Conservation (phyloP, 768 basidiomycete genomes). For the Boletus tomentosulus region DNA sequence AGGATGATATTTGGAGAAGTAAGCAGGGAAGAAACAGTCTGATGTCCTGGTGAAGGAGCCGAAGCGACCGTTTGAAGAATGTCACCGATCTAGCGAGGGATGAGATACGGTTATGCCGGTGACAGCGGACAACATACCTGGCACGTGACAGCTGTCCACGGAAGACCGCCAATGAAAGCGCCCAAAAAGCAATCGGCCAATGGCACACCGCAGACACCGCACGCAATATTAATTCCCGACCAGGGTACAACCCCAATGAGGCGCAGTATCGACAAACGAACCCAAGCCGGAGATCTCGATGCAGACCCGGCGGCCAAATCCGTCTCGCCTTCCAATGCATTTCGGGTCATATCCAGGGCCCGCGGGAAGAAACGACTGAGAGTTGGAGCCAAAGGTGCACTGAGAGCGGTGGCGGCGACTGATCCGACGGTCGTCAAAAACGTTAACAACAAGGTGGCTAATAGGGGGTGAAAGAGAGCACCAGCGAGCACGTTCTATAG, state of each 20-base stretch:
- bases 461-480: slow-evolving; percentile 76
- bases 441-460: slow-evolving; percentile 79
- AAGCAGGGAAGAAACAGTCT: slow-evolving; percentile 82
- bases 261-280: slow-evolving; percentile 81
- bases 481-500: slow-evolving; percentile 86
- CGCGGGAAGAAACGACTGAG: slow-evolving; percentile 78
- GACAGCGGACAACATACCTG: slow-evolving; percentile 48
- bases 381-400: slow-evolving; percentile 81
- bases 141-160: slow-evolving; percentile 91
- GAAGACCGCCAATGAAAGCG: slow-evolving; percentile 77
- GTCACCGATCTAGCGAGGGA: slow-evolving; percentile 64
- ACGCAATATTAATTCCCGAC: slow-evolving; percentile 96
- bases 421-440: slow-evolving; percentile 86
- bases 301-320: slow-evolving; percentile 37
- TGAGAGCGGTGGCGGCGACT: slow-evolving; percentile 71
- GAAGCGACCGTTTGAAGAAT: slow-evolving; percentile 81
- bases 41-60: slow-evolving; percentile 61
- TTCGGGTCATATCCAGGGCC: slow-evolving; percentile 80
- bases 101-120: slow-evolving; percentile 15
- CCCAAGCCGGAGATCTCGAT: slow-evolving; percentile 56
- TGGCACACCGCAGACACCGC: slow-evolving; percentile 84
- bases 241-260: slow-evolving; percentile 93
- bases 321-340: slow-evolving; percentile 68
- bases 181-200: slow-evolving; percentile 73
- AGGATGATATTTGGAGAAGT: slow-evolving; percentile 77